These are phyloP conservation scores for Citrus sp. DNA, from an alignment of 345 rosid species.

Conservation along the genomic window DNA sequence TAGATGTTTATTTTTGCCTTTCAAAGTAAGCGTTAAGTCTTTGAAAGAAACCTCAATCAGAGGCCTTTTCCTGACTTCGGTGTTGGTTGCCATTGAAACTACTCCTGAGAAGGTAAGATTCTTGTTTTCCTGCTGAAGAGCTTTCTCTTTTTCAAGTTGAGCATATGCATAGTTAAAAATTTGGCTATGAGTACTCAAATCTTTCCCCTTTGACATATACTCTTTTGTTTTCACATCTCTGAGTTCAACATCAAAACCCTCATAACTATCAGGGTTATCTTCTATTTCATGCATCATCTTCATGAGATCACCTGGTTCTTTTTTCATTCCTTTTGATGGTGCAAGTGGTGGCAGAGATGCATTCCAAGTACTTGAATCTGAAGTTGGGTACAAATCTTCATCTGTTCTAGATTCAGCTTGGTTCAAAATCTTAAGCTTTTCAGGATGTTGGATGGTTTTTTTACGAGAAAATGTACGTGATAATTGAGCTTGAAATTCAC, in stretches of 20 bases:
- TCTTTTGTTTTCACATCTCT: constrained; percentile 33
- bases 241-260: constrained; percentile 24
- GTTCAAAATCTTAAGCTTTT: constrained; percentile 41
- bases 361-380: constrained; percentile 25
- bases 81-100: constrained; percentile 54
- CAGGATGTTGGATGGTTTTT: constrained; percentile 24
- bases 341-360: constrained; percentile 20
- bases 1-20: constrained; percentile 61
- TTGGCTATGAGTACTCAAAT: constrained; percentile 56
- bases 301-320: constrained; percentile 30
- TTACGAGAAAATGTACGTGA: constrained; percentile 63
- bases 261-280: constrained; percentile 29
- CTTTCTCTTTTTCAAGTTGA: constrained; percentile 84
- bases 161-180: constrained; percentile 77
- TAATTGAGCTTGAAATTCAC: constrained; percentile 59
- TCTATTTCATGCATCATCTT: constrained; percentile 44
- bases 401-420: constrained; percentile 33
- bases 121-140: constrained; percentile 46
- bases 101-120: constrained; percentile 76
- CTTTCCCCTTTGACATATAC: constrained; percentile 34
- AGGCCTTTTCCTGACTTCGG: constrained; percentile 61
- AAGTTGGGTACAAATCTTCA: constrained; percentile 37
- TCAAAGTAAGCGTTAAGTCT: constrained; percentile 77
- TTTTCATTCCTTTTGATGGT: constrained; percentile 32
- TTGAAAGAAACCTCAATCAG: constrained; percentile 71